A percentile compares a stretch with the other conserved stretches of the same genome.
phyloP scores from a whole-genome alignment of 2,329 filamentous ascomycete species.

The Penicillium sp. region DNA sequence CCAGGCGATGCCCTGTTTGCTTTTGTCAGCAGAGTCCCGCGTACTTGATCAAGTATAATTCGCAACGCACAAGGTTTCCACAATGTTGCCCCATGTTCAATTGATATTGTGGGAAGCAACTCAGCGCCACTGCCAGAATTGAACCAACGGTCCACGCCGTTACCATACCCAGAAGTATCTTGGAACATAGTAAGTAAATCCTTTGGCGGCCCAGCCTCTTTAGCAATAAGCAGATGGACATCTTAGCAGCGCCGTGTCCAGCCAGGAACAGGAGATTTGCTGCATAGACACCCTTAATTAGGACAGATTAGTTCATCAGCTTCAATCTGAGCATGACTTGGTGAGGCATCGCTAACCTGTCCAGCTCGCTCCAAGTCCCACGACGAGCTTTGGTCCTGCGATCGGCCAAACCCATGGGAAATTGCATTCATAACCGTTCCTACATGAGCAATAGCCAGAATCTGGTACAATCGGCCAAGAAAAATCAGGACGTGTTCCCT shows the following conservation, averaged over 20 bases:
- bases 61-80: background rate
- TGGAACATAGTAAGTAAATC: constrained; percentile 16
- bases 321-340: background rate
- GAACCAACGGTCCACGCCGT: background rate
- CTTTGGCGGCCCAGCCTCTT: constrained; percentile 27
- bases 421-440: constrained; percentile 25
- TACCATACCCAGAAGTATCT: background rate
- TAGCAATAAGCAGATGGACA: constrained; percentile 32
- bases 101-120: background rate
- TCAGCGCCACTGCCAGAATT: background rate
- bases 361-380: background rate
- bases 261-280: constrained; percentile 30
- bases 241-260: constrained; percentile 30
- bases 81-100: background rate
- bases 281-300: constrained; percentile 11
- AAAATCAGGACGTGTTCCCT: background rate
- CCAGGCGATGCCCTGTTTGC: constrained; percentile 30
- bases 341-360: background rate
- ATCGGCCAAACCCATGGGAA: constrained; percentile 28
- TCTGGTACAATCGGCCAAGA: constrained; percentile 8
- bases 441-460: constrained; percentile 27
- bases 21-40: background rate
- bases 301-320: background rate
- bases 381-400: constrained; percentile 13
- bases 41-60: background rate